phyloP scores from a whole-genome alignment of 129 eudicot species.

The Lactuca saligna region DNA sequence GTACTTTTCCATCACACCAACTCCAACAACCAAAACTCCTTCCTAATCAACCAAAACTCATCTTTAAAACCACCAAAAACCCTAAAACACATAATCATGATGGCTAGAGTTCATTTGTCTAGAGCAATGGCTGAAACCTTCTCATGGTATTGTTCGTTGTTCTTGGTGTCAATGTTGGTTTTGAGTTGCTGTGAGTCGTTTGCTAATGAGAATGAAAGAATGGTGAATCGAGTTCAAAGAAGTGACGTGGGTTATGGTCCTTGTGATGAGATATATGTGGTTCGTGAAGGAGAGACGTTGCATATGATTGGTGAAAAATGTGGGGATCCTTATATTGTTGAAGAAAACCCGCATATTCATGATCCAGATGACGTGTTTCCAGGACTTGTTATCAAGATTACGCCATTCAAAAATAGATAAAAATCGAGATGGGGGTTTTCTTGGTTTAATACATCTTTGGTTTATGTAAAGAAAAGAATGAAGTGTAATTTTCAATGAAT shows the following conservation, averaged over 20 bases:
- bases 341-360: slow-evolving; percentile 68
- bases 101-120: slow-evolving; percentile 38
- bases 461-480: slow-evolving; percentile 16
- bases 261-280: slow-evolving; percentile 61
- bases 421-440: neutral
- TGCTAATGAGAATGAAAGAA: slow-evolving; percentile 21
- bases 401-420: slow-evolving; percentile 44
- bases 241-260: slow-evolving; percentile 11
- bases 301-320: slow-evolving; percentile 55
- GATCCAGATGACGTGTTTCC: slow-evolving; percentile 97
- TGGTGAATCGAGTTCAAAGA: slow-evolving; percentile 12
- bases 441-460: slow-evolving; percentile 1
- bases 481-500: neutral
- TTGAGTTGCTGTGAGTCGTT: slow-evolving; percentile 54
- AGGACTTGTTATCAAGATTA: slow-evolving; percentile 84
- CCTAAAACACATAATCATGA: neutral
- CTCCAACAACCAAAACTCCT: slow-evolving; percentile 54
- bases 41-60: slow-evolving; percentile 34
- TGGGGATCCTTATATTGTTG: slow-evolving; percentile 56
- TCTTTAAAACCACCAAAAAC: slow-evolving; percentile 24
- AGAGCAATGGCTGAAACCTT: slow-evolving; percentile 44
- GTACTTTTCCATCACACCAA: slow-evolving; percentile 30
- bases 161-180: slow-evolving; percentile 54
- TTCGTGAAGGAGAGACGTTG: slow-evolving; percentile 56
- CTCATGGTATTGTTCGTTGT: slow-evolving; percentile 53